phyloP scores from a whole-genome alignment of 345 rosid genomes.

The Aquilaria yunnanensis region DNA sequence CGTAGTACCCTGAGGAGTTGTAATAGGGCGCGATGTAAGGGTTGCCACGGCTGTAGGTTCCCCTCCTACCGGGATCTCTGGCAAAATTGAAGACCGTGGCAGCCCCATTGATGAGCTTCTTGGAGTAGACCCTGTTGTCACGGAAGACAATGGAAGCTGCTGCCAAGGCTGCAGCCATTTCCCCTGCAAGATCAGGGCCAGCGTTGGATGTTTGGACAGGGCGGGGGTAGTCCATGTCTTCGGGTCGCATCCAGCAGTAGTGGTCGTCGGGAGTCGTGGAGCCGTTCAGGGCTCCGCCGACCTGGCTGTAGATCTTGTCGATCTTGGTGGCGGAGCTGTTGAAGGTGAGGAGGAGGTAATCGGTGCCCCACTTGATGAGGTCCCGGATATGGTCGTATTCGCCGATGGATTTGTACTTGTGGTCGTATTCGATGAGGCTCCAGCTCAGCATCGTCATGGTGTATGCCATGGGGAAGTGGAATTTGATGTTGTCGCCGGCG shows the following conservation, averaged over 20 bases:
- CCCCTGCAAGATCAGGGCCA: constrained; percentile 67
- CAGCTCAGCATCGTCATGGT: constrained; percentile 92
- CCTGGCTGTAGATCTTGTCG: constrained; percentile 63
- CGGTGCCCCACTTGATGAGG: constrained; percentile 80
- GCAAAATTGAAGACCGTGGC: constrained; percentile 50
- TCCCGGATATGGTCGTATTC: constrained; percentile 62
- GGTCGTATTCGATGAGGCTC: constrained; percentile 79
- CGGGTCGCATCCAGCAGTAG: constrained; percentile 76
- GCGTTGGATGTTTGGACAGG: constrained; percentile 28
- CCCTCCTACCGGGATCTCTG: constrained; percentile 40
- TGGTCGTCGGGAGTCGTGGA: constrained; percentile 65
- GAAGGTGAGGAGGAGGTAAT: constrained; percentile 79
- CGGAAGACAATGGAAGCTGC: constrained; percentile 78
- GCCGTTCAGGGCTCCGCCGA: constrained; percentile 55
- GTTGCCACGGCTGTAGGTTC: constrained; percentile 37
- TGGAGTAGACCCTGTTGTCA: constrained; percentile 42
- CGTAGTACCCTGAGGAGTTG: constrained; percentile 69
- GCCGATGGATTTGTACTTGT: constrained; percentile 49
- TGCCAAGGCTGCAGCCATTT: constrained; percentile 70
- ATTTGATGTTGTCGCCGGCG: constrained; percentile 73
- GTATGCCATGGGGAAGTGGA: constrained; percentile 86
- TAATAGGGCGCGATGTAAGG: constrained; percentile 39
- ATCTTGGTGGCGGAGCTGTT: constrained; percentile 54
- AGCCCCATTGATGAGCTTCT: constrained; percentile 56
- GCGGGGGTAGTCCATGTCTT: constrained; percentile 70